Conservation (phyloP, 2,329 filamentous ascomycete genomes). For the Colletotrichum sojae region DNA sequence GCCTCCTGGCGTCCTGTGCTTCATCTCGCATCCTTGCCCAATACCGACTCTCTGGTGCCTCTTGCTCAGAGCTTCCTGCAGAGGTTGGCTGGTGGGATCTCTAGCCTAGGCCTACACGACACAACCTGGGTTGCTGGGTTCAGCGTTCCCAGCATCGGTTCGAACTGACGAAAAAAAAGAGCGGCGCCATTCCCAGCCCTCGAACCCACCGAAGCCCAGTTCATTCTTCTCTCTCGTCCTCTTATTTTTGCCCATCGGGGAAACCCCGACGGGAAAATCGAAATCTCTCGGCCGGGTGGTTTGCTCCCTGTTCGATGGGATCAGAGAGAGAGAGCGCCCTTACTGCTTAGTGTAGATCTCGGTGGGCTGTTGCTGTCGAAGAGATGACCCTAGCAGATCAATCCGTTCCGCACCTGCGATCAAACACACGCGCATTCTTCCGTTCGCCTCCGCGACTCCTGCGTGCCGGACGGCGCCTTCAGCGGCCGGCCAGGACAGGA, state of each 20-base stretch:
- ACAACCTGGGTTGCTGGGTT: constrained; percentile 12
- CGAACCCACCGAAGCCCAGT: constrained; percentile 1
- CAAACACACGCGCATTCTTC: constrained; percentile 1
- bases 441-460: neutral
- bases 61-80: constrained; percentile 18
- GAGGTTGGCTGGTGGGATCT: neutral
- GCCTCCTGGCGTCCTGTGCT: constrained; percentile 37
- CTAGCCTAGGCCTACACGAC: neutral
- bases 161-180: constrained; percentile 18
- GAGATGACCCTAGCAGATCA: constrained; percentile 16
- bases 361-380: neutral
- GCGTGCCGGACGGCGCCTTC: neutral
- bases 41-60: constrained; percentile 24
- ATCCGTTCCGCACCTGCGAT: constrained; percentile 13
- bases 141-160: neutral
- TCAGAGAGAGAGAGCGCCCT: too few relatives aligned
- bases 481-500: neutral
- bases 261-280: constrained; percentile 5
- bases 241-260: too few relatives aligned
- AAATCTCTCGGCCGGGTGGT: constrained; percentile 15
- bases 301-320: too few relatives aligned
- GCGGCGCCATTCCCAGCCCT: neutral
- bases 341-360: too few relatives aligned
- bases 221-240: constrained; percentile 1
- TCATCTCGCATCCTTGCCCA: constrained; percentile 32